Conservation (phyloP, 257 asterid species). For the Knoxia roxburghii region DNA sequence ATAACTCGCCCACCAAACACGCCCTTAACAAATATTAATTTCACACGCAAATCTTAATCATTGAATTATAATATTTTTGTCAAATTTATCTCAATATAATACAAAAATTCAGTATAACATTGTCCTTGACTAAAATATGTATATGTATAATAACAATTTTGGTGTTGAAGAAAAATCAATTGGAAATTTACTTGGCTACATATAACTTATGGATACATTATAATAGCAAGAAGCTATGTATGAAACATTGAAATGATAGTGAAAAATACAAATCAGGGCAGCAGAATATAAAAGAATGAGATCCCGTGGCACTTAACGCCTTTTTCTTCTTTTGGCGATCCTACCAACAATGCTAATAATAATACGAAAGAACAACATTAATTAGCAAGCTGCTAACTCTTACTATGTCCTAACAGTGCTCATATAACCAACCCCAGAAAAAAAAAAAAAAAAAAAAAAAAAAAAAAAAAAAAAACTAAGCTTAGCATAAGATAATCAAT, state of each 20-base stretch:
- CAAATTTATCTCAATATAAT: too few relatives aligned
- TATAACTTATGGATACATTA: slow-evolving; percentile 7
- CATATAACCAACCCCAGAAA: slow-evolving; percentile 1
- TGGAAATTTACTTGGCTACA: too few relatives aligned
- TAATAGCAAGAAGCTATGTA: slow-evolving; percentile 11
- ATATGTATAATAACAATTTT: too few relatives aligned
- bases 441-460: background rate
- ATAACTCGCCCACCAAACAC: too few relatives aligned
- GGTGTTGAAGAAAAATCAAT: too few relatives aligned
- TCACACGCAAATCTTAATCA: too few relatives aligned
- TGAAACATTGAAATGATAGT: background rate
- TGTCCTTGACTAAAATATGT: too few relatives aligned
- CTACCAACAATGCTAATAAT: slow-evolving; percentile 14
- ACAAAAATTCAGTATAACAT: too few relatives aligned
- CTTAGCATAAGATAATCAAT: background rate
- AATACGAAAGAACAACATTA: slow-evolving; percentile 1
- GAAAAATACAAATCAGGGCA: slow-evolving; percentile 9
- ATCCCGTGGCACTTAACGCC: slow-evolving; percentile 19
- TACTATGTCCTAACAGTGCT: background rate
- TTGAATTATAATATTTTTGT: too few relatives aligned
- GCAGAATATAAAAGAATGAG: slow-evolving; percentile 19
- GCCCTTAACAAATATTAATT: too few relatives aligned
- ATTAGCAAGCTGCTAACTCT: slow-evolving; percentile 10
- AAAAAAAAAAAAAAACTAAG: background rate
- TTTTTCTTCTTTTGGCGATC: background rate